Conservation (phyloP, 208 protist genomes). For the Balamuthia mandrillaris region DNA sequence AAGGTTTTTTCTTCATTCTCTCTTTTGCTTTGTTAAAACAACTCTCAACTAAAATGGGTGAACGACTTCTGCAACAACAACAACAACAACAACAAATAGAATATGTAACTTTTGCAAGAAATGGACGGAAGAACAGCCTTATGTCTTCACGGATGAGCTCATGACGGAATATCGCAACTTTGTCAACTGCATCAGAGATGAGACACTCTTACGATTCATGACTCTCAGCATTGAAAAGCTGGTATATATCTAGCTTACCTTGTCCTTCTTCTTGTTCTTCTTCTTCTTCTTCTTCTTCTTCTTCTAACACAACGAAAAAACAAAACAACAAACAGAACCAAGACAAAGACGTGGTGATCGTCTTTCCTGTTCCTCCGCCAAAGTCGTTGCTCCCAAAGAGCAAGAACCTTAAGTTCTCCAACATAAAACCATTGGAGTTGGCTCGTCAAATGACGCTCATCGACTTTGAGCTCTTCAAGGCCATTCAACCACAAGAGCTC, state of each 20-base stretch:
- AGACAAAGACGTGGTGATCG: neutral
- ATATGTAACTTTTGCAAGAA: constrained; percentile 38
- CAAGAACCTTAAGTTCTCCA: too few relatives aligned
- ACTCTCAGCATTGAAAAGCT: constrained; percentile 2
- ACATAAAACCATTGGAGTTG: neutral
- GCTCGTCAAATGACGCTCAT: constrained; percentile 40
- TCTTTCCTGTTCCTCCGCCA: too few relatives aligned
- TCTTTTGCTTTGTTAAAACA: too few relatives aligned
- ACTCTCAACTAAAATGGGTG: too few relatives aligned
- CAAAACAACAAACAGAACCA: neutral
- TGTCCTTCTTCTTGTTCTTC: neutral
- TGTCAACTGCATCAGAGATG: neutral
- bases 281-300: neutral
- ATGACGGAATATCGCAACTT: constrained; percentile 36
- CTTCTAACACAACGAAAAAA: neutral
- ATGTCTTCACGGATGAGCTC: constrained; percentile 17
- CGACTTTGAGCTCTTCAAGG: constrained; percentile 10
- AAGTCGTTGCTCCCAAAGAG: neutral
- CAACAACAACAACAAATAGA: neutral
- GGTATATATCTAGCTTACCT: neutral
- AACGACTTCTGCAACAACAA: too few relatives aligned
- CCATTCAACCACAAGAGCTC: neutral
- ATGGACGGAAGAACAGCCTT: constrained; percentile 22
- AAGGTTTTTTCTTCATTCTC: neutral
- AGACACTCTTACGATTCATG: constrained; percentile 12